These are phyloP conservation scores for Penicillium digitatum DNA, from an alignment of 2,329 filamentous ascomycete species.

Conservation along the genomic window DNA sequence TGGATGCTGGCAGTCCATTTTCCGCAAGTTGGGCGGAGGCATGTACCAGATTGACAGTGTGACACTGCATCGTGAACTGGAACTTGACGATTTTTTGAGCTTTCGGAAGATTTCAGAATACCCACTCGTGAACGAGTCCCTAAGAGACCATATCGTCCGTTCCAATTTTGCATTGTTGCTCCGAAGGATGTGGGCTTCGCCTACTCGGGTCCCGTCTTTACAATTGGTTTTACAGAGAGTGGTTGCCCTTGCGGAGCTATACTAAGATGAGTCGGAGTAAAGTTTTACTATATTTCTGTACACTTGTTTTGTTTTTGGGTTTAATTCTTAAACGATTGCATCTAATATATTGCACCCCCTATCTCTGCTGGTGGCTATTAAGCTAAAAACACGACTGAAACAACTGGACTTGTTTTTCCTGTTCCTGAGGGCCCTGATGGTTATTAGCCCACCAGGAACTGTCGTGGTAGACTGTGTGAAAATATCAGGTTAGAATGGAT, in stretches of 20 bases:
- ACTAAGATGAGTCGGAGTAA: neutral
- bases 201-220: neutral
- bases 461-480: no score
- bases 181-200: neutral
- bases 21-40: neutral
- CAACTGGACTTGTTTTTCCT: no score
- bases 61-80: neutral
- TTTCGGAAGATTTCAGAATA: neutral
- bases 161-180: neutral
- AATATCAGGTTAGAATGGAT: no score
- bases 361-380: no score
- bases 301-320: neutral
- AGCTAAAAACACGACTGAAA: no score
- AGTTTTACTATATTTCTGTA: neutral
- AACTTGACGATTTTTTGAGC: neutral
- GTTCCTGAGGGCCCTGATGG: no score
- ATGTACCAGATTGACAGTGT: neutral
- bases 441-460: no score
- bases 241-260: neutral
- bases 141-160: neutral
- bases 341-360: no score
- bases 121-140: neutral
- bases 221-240: neutral
- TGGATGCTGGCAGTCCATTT: neutral
- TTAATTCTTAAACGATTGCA: no score